Evolutionary conservation across 1,139 yeast species (phyloP).

Genomic region (Pichia sp.): DNA sequence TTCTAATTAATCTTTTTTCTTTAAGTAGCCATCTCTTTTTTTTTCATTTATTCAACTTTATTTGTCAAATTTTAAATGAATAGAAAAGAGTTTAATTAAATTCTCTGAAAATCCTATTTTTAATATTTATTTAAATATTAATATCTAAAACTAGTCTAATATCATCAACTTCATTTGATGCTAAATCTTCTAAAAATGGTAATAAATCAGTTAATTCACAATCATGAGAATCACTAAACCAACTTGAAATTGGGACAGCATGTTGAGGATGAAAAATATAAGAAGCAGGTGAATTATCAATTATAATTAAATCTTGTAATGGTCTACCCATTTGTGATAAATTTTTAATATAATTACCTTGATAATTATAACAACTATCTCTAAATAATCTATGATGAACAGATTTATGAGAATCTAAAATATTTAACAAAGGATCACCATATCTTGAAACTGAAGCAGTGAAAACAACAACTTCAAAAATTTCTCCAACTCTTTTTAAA

Average conservation of each 20-base stretch:
- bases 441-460: conserved; percentile 94
- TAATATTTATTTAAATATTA: conserved; percentile 33
- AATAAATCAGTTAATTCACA: conserved; percentile 87
- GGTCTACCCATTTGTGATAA: conserved; percentile 93
- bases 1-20: too few species aligned
- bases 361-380: conserved; percentile 73
- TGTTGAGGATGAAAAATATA: conserved; percentile 96
- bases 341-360: conserved; percentile 92
- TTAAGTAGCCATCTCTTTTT: too few species aligned
- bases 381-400: conserved; percentile 91
- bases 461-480: conserved; percentile 92
- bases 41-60: too few species aligned
- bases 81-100: neutral
- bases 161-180: conserved; percentile 65
- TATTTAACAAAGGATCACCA: conserved; percentile 92
- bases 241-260: conserved; percentile 94
- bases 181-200: conserved; percentile 83
- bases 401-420: conserved; percentile 63
- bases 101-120: neutral
- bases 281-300: conserved; percentile 96
- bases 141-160: conserved; percentile 82
- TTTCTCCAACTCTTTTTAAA: conserved; percentile 70
- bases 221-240: conserved; percentile 98
- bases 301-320: conserved; percentile 72
- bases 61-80: too few species aligned